Conservation (phyloP, 257 asterid species). For the Nicotiana paniculata region DNA sequence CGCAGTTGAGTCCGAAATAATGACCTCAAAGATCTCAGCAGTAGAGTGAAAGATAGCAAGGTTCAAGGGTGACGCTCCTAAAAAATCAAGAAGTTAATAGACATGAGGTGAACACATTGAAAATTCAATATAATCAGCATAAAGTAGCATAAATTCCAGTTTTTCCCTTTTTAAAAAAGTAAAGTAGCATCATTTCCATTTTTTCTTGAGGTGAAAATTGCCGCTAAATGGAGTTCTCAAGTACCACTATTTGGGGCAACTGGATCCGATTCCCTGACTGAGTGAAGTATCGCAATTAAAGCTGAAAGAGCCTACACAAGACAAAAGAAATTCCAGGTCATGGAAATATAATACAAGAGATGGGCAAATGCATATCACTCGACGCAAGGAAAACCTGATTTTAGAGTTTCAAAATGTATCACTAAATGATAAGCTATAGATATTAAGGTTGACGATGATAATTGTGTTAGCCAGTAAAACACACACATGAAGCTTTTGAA, state of each 20-base stretch:
- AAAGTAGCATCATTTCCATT: not conserved
- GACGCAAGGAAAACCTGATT: not conserved
- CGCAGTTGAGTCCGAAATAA: conserved; percentile 81
- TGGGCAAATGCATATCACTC: not conserved
- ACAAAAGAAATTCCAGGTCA: conserved; percentile 2
- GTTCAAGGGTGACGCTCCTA: conserved; percentile 72
- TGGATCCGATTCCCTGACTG: conserved; percentile 76
- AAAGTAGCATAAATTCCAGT: not conserved
- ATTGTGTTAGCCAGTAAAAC: not conserved
- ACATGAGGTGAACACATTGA: not conserved
- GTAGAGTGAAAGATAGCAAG: conserved; percentile 83
- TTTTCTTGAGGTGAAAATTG: not conserved
- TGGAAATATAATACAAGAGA: conserved; percentile 9
- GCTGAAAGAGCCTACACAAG: conserved; percentile 67
- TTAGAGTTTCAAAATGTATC: not conserved
- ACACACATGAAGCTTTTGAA: not conserved
- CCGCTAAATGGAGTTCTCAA: not conserved
- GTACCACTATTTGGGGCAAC: conserved; percentile 50
- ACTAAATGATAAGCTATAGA: not conserved
- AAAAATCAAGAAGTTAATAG: conserved; percentile 11
- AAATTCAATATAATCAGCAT: not conserved
- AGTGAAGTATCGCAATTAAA: conserved; percentile 64
- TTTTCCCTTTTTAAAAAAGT: not conserved
- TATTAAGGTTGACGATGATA: not conserved
- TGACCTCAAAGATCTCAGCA: conserved; percentile 83